Evolutionary conservation across 2,329 filamentous ascomycete species (phyloP).

Genomic region (Rachicladosporium sp.): DNA sequence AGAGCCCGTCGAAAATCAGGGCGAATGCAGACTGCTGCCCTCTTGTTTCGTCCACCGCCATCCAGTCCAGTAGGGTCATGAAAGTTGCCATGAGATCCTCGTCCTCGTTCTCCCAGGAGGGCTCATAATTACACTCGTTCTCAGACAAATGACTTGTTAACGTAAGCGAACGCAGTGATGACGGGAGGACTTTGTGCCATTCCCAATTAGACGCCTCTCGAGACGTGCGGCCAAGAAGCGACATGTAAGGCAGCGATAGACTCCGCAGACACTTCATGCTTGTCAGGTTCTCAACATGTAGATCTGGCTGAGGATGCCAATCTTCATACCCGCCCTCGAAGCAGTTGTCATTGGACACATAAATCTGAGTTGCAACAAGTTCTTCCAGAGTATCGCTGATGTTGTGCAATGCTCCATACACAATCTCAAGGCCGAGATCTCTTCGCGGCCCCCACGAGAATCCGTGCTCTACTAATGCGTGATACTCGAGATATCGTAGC

Average conservation of each 20-base stretch:
- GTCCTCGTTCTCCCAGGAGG: background rate
- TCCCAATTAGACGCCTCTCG: background rate
- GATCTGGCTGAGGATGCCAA: background rate
- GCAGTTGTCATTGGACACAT: conserved; percentile 1
- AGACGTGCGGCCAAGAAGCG: background rate
- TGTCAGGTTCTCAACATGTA: background rate
- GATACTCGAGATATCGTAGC: conserved; percentile 3
- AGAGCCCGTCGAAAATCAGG: background rate
- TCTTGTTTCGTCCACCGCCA: background rate
- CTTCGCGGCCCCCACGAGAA: background rate
- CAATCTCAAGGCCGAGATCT: background rate
- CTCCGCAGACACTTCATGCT: background rate
- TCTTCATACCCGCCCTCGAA: background rate
- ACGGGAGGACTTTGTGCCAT: conserved; percentile 1
- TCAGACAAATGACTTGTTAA: conserved; percentile 1
- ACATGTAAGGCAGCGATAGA: conserved; percentile 1
- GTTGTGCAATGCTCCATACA: conserved; percentile 3
- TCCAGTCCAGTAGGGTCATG: conserved; percentile 1
- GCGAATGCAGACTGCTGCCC: background rate
- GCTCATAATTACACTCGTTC: background rate
- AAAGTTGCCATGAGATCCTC: conserved; percentile 1
- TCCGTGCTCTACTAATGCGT: background rate
- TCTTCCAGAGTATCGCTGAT: conserved; percentile 2
- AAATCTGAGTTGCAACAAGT: conserved; percentile 1
- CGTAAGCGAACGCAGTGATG: conserved; percentile 1